Evolutionary conservation across 2,329 filamentous ascomycete genomes (phyloP).

Genomic region (Xylaria sp.): DNA sequence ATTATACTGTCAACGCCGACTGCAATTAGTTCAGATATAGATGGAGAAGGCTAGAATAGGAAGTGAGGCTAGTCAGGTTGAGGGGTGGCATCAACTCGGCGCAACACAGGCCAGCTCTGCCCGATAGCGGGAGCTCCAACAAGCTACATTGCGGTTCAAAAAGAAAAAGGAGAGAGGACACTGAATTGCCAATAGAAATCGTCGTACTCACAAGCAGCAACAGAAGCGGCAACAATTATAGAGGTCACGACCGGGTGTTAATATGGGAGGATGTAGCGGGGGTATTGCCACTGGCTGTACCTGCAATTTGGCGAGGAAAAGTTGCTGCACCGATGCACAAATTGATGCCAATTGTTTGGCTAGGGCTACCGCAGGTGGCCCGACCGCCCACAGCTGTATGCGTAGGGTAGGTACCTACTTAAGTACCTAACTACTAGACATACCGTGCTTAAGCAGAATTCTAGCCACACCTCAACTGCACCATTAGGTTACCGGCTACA

Average conservation of each 20-base stretch:
- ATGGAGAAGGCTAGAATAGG: conserved; percentile 25
- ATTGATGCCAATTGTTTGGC: conserved; percentile 40
- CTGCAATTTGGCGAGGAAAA: conserved; percentile 40
- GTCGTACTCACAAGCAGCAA: conserved; percentile 24
- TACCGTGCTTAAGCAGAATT: neutral
- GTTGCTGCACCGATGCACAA: conserved; percentile 38
- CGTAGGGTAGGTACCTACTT: too few relatives aligned
- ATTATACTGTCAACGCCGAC: conserved; percentile 11
- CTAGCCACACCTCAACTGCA: neutral
- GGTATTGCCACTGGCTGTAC: conserved; percentile 29
- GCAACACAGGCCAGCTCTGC: conserved; percentile 18
- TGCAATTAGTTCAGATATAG: conserved; percentile 19
- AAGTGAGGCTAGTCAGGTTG: conserved; percentile 33
- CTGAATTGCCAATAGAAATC: conserved; percentile 6
- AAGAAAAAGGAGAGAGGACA: neutral
- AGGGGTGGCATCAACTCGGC: conserved; percentile 20
- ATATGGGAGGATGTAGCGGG: conserved; percentile 33
- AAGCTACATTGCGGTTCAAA: neutral
- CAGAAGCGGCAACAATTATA: conserved; percentile 2
- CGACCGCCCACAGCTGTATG: conserved; percentile 25
- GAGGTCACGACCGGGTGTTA: conserved; percentile 23
- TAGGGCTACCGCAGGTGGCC: conserved; percentile 42
- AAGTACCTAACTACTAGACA: neutral
- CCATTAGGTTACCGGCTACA: too few relatives aligned
- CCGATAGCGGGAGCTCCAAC: neutral